phyloP scores from a whole-genome alignment of 2,329 filamentous ascomycete species.

The Aspergillus ochraceoroseus region DNA sequence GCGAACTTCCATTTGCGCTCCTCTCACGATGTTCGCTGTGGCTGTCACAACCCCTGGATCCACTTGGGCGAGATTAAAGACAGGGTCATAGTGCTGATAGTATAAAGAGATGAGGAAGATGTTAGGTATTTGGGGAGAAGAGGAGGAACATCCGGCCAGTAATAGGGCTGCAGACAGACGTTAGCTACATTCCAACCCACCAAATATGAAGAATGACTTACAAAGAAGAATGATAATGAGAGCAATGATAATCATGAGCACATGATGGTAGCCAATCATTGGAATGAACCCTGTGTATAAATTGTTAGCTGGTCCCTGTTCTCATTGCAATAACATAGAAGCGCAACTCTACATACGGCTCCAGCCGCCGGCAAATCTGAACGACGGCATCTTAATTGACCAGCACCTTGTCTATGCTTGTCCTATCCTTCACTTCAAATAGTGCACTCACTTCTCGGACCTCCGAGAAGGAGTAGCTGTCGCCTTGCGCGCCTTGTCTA shows the following conservation, averaged over 20 bases:
- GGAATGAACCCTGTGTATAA: conserved; percentile 51
- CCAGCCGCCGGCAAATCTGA: conserved; percentile 32
- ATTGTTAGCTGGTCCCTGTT: conserved; percentile 8
- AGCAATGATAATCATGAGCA: conserved; percentile 95
- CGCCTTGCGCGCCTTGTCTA: conserved; percentile 11
- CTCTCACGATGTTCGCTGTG: conserved; percentile 83
- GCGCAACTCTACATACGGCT: conserved; percentile 30
- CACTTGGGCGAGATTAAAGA: conserved; percentile 80
- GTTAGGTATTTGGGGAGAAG: conserved; percentile 85
- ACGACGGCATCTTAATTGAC: conserved; percentile 30
- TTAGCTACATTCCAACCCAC: conserved; percentile 20
- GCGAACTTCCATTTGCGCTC: conserved; percentile 77
- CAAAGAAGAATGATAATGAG: conserved; percentile 91
- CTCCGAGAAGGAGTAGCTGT: conserved; percentile 38
- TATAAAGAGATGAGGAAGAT: conserved; percentile 99
- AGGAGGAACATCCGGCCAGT: conserved; percentile 92
- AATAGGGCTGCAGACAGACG: conserved; percentile 63
- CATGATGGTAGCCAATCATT: conserved; percentile 68
- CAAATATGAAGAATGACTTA: conserved; percentile 49
- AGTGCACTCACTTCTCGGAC: conserved; percentile 41
- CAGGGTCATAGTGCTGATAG: conserved; percentile 80
- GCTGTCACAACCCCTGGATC: conserved; percentile 81
- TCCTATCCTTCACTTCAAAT: conserved; percentile 15
- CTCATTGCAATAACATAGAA: neutral
- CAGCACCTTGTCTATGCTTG: conserved; percentile 11